These are phyloP conservation scores for Neurospora crassa DNA, from an alignment of 2,329 filamentous ascomycete species.

Conservation along the genomic window DNA sequence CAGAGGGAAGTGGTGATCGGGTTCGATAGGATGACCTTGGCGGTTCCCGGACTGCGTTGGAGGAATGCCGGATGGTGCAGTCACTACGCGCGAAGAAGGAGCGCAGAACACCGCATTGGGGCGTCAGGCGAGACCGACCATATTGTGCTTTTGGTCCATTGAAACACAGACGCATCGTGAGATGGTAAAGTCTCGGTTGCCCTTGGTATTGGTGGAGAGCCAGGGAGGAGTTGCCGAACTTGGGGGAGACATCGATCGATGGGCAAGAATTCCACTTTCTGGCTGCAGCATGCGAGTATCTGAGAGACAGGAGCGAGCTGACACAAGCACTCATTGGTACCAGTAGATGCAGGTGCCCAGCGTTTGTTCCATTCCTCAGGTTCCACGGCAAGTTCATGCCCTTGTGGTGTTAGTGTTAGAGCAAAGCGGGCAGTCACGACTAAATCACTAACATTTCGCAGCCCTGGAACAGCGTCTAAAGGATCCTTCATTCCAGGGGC, in stretches of 20 bases:
- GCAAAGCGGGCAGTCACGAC: background rate
- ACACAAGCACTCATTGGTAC: background rate
- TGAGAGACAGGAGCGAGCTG: background rate
- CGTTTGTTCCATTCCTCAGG: background rate
- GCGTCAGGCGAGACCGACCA: background rate
- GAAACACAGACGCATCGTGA: background rate
- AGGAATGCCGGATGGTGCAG: slow-evolving; percentile 17
- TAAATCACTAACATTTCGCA: background rate
- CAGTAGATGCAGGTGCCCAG: background rate
- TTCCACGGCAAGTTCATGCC: background rate
- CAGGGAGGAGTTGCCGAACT: background rate
- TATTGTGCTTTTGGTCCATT: background rate
- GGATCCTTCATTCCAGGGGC: background rate
- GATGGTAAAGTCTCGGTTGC: background rate
- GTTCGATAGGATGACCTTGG: background rate
- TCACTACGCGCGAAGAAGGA: background rate
- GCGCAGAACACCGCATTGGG: background rate
- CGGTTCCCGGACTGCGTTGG: slow-evolving; percentile 20
- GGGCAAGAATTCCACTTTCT: background rate
- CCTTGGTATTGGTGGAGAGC: background rate
- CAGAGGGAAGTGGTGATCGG: slow-evolving; percentile 2
- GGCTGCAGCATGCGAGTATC: background rate
- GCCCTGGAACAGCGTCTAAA: background rate
- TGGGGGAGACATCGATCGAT: background rate
- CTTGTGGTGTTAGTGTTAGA: background rate